These are phyloP conservation scores for Dalechampia spathulata DNA, from an alignment of 441 rosid species.

Conservation along the genomic window DNA sequence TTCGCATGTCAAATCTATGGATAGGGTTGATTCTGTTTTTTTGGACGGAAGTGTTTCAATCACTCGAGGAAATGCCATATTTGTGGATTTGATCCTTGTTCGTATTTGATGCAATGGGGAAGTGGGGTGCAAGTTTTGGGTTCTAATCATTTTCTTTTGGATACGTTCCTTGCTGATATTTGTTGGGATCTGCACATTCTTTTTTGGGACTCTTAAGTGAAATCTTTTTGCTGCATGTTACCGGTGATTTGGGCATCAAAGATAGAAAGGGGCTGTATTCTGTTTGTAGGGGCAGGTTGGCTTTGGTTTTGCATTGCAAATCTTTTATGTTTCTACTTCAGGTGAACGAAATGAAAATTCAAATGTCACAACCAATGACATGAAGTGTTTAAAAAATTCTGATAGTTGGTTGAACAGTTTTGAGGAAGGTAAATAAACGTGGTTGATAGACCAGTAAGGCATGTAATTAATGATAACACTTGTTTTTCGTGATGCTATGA, in stretches of 20 bases:
- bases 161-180: background rate
- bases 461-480: no score
- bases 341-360: background rate
- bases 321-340: background rate
- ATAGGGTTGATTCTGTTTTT: background rate
- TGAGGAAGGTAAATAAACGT: background rate
- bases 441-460: no score
- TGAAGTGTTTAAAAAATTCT: no score
- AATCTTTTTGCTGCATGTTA: background rate
- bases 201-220: slow-evolving; percentile 6
- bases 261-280: background rate
- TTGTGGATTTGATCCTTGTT: slow-evolving; percentile 1
- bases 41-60: background rate
- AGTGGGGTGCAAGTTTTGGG: background rate
- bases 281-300: background rate
- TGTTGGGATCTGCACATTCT: slow-evolving; percentile 7
- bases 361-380: no score
- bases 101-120: background rate
- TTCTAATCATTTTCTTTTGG: slow-evolving; percentile 3
- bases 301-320: background rate
- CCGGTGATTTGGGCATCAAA: background rate
- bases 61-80: background rate
- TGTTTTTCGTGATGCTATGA: no score
- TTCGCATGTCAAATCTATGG: background rate
- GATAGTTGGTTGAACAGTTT: background rate